Percentiles rank a stretch among this genome's conserved stretches.
These are phyloP conservation scores for Tulasnella calospora DNA, from an alignment of 768 basidiomycete genomes.

Conservation along the genomic window DNA sequence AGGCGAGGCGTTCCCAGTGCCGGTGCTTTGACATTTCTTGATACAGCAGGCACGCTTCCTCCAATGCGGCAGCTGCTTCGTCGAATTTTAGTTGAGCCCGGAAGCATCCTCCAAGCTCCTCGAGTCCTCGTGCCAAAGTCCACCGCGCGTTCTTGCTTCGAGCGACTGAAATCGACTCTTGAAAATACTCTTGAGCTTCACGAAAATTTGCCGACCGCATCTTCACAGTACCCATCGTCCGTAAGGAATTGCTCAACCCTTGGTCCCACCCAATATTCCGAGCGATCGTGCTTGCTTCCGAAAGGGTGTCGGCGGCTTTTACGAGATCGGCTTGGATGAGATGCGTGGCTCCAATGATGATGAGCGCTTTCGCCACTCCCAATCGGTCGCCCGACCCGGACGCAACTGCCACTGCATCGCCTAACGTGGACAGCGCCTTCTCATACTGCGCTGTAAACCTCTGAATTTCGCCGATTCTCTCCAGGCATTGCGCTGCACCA, in stretches of 20 bases:
- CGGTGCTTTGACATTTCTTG: background rate
- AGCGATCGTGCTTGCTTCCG: background rate
- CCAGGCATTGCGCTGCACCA: background rate
- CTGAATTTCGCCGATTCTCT: background rate
- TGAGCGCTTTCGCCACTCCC: background rate
- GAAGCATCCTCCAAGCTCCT: background rate
- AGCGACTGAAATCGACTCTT: background rate
- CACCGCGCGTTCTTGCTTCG: background rate
- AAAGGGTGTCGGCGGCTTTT: background rate
- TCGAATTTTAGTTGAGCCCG: background rate
- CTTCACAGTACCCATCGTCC: background rate
- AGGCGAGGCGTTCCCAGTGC: background rate
- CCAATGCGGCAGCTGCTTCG: background rate
- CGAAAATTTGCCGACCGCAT: background rate
- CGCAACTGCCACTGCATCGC: background rate
- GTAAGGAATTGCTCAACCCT: background rate
- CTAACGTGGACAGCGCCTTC: background rate
- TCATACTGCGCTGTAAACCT: background rate
- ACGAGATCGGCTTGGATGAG: background rate
- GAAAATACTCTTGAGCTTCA: background rate
- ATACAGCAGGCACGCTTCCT: background rate
- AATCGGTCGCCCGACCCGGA: background rate
- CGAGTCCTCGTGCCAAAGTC: background rate
- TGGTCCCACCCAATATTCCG: background rate
- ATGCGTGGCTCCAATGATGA: background rate